Conservation (phyloP, 352 stramenopile species). For the Phytophthora palmivora region DNA sequence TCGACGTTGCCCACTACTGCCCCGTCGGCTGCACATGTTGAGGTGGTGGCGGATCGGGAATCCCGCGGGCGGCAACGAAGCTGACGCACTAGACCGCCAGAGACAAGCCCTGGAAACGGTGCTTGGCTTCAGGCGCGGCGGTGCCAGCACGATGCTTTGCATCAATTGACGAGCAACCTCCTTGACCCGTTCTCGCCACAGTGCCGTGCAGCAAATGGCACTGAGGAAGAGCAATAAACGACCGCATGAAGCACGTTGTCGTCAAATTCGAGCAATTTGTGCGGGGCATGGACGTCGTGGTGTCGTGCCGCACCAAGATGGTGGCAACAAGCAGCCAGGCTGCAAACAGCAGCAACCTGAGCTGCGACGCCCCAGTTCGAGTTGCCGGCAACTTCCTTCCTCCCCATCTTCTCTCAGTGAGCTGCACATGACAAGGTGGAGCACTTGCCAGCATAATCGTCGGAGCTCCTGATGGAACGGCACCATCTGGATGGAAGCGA, state of each 20-base stretch:
- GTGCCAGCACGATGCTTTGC: constrained; percentile 8
- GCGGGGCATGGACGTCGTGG: constrained; percentile 10
- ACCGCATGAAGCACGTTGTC: constrained; percentile 31
- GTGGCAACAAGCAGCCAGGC: constrained; percentile 19
- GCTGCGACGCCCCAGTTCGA: constrained; percentile 17
- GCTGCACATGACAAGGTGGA: neutral
- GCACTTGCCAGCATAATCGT: constrained; percentile 3
- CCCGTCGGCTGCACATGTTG: constrained; percentile 27
- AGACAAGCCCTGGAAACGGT: constrained; percentile 11
- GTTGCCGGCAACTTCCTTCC: constrained; percentile 26
- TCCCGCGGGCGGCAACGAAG: constrained; percentile 24
- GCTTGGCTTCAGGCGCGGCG: constrained; percentile 1
- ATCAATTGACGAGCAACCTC: too few species aligned
- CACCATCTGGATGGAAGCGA: constrained; percentile 33
- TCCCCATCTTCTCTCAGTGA: constrained; percentile 19
- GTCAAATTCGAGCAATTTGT: constrained; percentile 28
- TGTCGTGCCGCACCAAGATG: constrained; percentile 30
- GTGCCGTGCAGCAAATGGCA: constrained; percentile 17
- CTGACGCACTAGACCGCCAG: constrained; percentile 18
- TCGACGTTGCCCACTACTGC: constrained; percentile 7
- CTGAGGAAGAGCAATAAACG: constrained; percentile 13
- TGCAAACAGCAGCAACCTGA: constrained; percentile 16
- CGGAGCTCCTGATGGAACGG: constrained; percentile 8
- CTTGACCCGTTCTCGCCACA: constrained; percentile 11
- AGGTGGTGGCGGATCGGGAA: constrained; percentile 15